phyloP scores from a whole-genome alignment of 306 rosid genomes.

The Calophaca sinica region DNA sequence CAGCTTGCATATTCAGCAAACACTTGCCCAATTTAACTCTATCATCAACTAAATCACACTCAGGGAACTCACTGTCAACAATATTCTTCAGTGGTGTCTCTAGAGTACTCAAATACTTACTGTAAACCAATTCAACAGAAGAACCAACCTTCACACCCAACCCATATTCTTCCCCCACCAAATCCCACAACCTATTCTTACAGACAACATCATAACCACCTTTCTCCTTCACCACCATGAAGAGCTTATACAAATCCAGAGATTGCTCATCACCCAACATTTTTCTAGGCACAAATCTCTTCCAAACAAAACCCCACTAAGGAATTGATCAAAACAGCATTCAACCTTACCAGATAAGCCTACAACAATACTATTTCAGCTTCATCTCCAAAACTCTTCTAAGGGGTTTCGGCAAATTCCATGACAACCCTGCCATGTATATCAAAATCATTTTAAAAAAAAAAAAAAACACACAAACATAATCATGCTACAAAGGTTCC shows the following conservation, averaged over 20 bases:
- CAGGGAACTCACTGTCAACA: slow-evolving; percentile 54
- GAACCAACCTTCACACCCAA: slow-evolving; percentile 47
- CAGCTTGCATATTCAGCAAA: slow-evolving; percentile 61
- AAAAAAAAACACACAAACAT: background rate
- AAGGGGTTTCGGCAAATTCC: slow-evolving; percentile 44
- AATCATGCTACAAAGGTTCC: slow-evolving; percentile 13
- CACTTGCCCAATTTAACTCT: slow-evolving; percentile 49
- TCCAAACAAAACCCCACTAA: slow-evolving; percentile 35
- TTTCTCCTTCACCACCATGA: slow-evolving; percentile 69
- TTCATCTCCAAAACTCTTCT: slow-evolving; percentile 45
- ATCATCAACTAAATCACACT: slow-evolving; percentile 55
- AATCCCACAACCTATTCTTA: slow-evolving; percentile 49
- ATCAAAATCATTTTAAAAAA: slow-evolving; percentile 38
- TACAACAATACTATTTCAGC: slow-evolving; percentile 30
- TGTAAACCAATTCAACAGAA: slow-evolving; percentile 60
- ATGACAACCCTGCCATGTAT: slow-evolving; percentile 57
- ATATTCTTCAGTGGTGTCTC: slow-evolving; percentile 60
- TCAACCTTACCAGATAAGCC: slow-evolving; percentile 34
- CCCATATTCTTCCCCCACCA: slow-evolving; percentile 53
- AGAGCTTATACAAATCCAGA: slow-evolving; percentile 75
- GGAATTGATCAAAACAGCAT: slow-evolving; percentile 54
- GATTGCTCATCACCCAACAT: slow-evolving; percentile 59
- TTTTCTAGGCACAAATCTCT: slow-evolving; percentile 42
- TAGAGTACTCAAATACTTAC: slow-evolving; percentile 64
- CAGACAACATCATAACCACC: slow-evolving; percentile 72